Evolutionary conservation across 2,329 filamentous ascomycete genomes (phyloP), one percentile per base, ranked within the genome.

Genomic region (Fusarium robinianum): DNA sequence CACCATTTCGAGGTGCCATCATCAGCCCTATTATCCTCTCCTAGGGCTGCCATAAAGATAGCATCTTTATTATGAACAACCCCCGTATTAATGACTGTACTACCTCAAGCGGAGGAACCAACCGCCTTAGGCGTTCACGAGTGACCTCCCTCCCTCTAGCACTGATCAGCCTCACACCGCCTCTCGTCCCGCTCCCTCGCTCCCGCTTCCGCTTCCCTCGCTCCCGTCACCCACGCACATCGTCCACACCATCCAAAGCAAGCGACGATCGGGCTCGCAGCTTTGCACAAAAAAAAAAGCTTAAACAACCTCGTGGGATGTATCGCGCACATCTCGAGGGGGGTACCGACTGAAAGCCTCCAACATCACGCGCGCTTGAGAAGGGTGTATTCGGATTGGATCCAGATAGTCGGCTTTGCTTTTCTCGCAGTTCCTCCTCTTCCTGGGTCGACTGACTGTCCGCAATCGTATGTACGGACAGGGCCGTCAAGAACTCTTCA

Each of bases 111-210:
- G n/a, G n/a, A n/a, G n/a, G n/a, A n/a, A n/a, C 22, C 42, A 17
- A 16, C 38, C 41, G 31, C 51, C 41, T 47, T 40, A 52, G 51
- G 30, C 30, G 39, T 24, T 31, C 36, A 29, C 23, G 23, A 25
- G 25, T 42, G 11, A 25, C n/a, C n/a, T n/a, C n/a, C n/a, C n/a
- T n/a, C n/a, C 43, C 21, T 37, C 25, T 32, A 32, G 22, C 17
- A 36, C 27, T 41, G 38, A 59, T 49, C 57, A 60, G 46, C 48
- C 56, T 59, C 57, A 60, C 57, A 53, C 50, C 57, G 57, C 57
- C 57, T 60, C 54, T 49, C 57, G 57, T 60, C 57, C 57, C 57
- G 57, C 54, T 60, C 57, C 57, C 46, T 49, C 41, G 30, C 51
- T 55, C 41, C 52, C 52, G 52, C 37, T 55, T 49, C 57, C 57